Conservation (phyloP, 371 early-diverging fungal species). For the Lichtheimia ramosa region DNA sequence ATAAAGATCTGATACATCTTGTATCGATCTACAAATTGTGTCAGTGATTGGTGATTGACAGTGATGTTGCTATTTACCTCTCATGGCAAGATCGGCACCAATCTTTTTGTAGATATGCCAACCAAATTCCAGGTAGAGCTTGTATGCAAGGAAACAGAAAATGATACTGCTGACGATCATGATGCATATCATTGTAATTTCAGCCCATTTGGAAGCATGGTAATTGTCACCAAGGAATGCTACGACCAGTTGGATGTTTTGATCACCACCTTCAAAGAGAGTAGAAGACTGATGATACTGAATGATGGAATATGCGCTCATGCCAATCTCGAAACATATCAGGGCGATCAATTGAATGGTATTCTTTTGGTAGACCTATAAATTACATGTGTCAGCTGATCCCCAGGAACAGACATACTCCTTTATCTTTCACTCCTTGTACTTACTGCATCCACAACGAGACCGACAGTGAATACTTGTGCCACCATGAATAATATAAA, state of each 20-base stretch:
- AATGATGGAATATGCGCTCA: constrained; percentile 47
- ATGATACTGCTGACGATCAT: constrained; percentile 35
- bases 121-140: constrained; percentile 52
- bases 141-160: constrained; percentile 47
- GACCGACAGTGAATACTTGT: constrained; percentile 43
- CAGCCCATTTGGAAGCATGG: constrained; percentile 48
- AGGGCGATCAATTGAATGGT: constrained; percentile 54
- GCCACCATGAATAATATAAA: constrained; percentile 48
- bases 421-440: neutral
- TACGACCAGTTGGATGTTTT: constrained; percentile 18
- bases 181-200: constrained; percentile 42
- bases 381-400: neutral
- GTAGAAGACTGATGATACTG: constrained; percentile 51
- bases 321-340: constrained; percentile 48
- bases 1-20: constrained; percentile 86
- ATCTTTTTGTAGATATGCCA: constrained; percentile 95
- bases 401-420: neutral
- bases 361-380: constrained; percentile 51
- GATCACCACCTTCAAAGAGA: constrained; percentile 30
- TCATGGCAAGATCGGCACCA: constrained; percentile 87
- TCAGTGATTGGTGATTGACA: too few species aligned
- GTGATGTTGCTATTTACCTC: constrained; percentile 56
- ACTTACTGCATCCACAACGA: constrained; percentile 51
- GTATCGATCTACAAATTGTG: constrained; percentile 60
- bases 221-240: constrained; percentile 32